These are phyloP conservation scores for Kodamaea hsintzibuensis DNA, from an alignment of 805 yeast species.

Conservation along the genomic window DNA sequence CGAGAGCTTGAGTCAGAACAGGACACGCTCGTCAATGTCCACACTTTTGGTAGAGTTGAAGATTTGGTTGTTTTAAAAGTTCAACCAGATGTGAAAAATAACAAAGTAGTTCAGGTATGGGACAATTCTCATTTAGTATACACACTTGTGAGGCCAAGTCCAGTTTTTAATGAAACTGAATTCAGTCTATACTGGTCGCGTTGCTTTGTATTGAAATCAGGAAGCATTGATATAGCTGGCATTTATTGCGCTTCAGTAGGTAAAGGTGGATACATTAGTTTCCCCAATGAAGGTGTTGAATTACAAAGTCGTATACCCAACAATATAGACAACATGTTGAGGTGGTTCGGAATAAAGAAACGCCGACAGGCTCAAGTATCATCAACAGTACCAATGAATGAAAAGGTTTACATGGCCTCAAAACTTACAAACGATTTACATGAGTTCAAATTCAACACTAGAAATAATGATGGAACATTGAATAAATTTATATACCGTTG, in stretches of 20 bases:
- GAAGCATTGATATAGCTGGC: conserved; percentile 7
- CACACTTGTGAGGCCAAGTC: not conserved
- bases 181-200: conserved; percentile 6
- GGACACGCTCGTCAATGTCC: not conserved
- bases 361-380: not conserved
- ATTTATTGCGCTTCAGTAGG: conserved; percentile 17
- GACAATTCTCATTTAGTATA: not conserved
- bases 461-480: conserved; percentile 4
- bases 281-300: conserved; percentile 4
- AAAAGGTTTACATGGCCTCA: conserved; percentile 14
- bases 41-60: not conserved
- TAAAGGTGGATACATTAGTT: conserved; percentile 20
- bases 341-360: conserved; percentile 4
- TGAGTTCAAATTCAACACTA: conserved; percentile 11
- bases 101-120: not conserved
- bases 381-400: conserved; percentile 1
- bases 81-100: not conserved
- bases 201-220: not conserved
- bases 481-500: conserved; percentile 11
- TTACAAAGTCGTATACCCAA: not conserved
- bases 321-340: not conserved
- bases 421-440: conserved; percentile 13
- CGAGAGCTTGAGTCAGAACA: not conserved
- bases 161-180: not conserved
- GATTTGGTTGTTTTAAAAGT: not conserved